A percentile compares a stretch with the other conserved stretches of the same genome.
Conservation (phyloP, 345 rosid species). For the Pistacia integerrima region DNA sequence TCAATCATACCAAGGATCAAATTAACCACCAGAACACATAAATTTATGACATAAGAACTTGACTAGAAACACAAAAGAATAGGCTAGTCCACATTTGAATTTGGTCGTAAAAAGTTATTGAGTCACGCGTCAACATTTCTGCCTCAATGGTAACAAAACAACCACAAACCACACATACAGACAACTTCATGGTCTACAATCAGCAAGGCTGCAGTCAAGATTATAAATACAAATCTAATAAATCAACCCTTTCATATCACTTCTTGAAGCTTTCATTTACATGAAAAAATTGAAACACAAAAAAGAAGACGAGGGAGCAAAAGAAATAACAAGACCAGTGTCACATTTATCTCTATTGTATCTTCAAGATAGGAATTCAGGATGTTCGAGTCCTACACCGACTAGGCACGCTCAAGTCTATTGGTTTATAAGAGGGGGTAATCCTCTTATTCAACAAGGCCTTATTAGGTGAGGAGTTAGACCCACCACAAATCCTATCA, state of each 20-base stretch:
- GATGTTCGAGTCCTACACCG: too few relatives aligned
- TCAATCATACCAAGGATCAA: neutral
- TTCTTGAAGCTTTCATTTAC: neutral
- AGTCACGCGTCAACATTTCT: too few relatives aligned
- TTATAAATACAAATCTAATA: neutral
- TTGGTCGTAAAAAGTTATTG: too few relatives aligned
- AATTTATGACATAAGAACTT: neutral
- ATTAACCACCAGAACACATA: neutral
- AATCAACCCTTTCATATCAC: neutral
- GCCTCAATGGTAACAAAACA: too few relatives aligned
- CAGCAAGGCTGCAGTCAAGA: neutral
- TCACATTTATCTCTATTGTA: neutral
- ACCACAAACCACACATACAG: neutral
- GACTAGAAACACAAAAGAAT: too few relatives aligned
- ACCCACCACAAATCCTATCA: too few relatives aligned
- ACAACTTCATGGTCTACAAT: neutral
- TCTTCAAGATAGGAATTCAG: neutral
- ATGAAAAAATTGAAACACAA: neutral
- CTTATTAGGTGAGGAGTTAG: too few relatives aligned
- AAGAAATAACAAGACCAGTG: neutral
- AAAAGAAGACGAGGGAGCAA: neutral
- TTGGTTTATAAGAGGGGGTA: too few relatives aligned
- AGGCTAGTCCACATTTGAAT: too few relatives aligned
- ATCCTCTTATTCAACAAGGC: too few relatives aligned
- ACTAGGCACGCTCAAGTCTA: too few relatives aligned